Evolutionary conservation across 805 yeast species (phyloP).

Genomic region (Hanseniaspora taiwanica): DNA sequence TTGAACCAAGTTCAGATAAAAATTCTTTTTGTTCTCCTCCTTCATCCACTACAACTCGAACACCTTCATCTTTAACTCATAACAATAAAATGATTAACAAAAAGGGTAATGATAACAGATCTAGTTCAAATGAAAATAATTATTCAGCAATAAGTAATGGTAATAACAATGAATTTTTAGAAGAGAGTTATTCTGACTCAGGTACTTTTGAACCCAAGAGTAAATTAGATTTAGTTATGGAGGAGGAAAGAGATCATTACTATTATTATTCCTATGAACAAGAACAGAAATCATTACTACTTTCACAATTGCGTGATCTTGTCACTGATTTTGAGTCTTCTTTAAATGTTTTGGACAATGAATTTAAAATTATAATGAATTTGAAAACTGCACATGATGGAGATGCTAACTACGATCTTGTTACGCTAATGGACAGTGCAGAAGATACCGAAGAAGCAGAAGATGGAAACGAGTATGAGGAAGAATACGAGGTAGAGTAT

Average conservation of each 20-base stretch:
- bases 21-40: too few relatives aligned
- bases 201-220: background rate
- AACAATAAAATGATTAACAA: too few relatives aligned
- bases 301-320: slow-evolving; percentile 20
- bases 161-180: too few relatives aligned
- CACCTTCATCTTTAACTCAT: too few relatives aligned
- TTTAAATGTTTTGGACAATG: slow-evolving; percentile 9
- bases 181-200: too few relatives aligned
- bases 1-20: too few relatives aligned
- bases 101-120: too few relatives aligned
- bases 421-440: background rate
- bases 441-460: background rate
- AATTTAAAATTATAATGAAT: slow-evolving; percentile 4
- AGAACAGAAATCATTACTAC: slow-evolving; percentile 21
- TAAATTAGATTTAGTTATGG: slow-evolving; percentile 1
- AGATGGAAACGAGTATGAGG: background rate
- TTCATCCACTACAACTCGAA: too few relatives aligned
- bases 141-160: too few relatives aligned
- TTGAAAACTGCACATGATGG: background rate
- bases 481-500: background rate
- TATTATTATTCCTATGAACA: slow-evolving; percentile 21
- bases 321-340: slow-evolving; percentile 17
- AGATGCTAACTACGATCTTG: background rate
- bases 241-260: slow-evolving; percentile 11
- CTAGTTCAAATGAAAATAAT: too few relatives aligned